phyloP scores from a whole-genome alignment of 2,329 filamentous ascomycete genomes.

The Pseudogymnoascus sp. region DNA sequence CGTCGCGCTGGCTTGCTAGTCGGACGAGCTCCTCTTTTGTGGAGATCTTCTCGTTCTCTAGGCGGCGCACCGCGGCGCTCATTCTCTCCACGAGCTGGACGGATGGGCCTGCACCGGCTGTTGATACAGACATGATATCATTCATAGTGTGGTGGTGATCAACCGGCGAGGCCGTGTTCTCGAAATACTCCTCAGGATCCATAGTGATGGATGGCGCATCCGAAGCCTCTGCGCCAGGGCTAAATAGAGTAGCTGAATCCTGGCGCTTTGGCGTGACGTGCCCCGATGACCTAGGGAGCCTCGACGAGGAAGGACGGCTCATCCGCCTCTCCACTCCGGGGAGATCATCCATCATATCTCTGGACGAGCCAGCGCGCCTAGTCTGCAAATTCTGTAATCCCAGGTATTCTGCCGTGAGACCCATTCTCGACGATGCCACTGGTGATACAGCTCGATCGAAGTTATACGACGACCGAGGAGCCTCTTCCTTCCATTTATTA shows the following conservation, averaged over 20 bases:
- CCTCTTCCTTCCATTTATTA: constrained; percentile 47
- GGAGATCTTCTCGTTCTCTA: constrained; percentile 86
- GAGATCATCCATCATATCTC: constrained; percentile 25
- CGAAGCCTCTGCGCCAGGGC: constrained; percentile 18
- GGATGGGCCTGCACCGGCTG: constrained; percentile 79
- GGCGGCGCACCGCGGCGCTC: constrained; percentile 81
- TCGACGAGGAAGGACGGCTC: constrained; percentile 21
- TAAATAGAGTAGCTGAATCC: constrained; percentile 23
- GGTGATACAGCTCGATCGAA: constrained; percentile 28
- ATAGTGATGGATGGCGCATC: constrained; percentile 22
- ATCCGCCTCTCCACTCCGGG: constrained; percentile 18
- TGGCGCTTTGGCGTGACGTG: constrained; percentile 26
- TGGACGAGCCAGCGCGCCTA: constrained; percentile 18
- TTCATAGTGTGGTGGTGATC: constrained; percentile 65
- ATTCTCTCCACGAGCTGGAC: constrained; percentile 95
- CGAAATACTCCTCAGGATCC: constrained; percentile 39
- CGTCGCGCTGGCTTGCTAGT: constrained; percentile 78
- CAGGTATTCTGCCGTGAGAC: constrained; percentile 28
- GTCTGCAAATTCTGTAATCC: constrained; percentile 31
- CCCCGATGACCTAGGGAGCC: constrained; percentile 21
- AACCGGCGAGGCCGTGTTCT: constrained; percentile 46
- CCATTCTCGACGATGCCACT: constrained; percentile 24
- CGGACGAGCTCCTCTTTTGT: constrained; percentile 78
- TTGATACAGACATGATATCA: constrained; percentile 83
- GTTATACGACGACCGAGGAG: constrained; percentile 21